These are phyloP conservation scores for Pterocarpus santalinus DNA, from an alignment of 306 rosid genomes.

Conservation along the genomic window DNA sequence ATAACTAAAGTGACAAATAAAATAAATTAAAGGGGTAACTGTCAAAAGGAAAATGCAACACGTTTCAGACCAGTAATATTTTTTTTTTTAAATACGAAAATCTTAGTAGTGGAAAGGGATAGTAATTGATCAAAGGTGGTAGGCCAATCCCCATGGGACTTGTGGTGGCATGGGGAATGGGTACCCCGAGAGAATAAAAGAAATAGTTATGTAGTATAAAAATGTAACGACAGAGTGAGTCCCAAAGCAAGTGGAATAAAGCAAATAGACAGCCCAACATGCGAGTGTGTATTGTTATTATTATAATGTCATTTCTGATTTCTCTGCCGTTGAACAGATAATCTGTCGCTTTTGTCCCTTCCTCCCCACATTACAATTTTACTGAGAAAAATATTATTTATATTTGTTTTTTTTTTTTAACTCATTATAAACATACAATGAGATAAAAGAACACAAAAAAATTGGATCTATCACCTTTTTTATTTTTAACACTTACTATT, in stretches of 20 bases:
- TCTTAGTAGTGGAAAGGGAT: conserved; percentile 1
- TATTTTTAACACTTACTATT: no score
- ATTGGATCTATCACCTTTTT: no score
- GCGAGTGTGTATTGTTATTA: conserved; percentile 61
- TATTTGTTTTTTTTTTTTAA: no score
- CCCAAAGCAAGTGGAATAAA: conserved; percentile 69
- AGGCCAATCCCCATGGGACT: conserved; percentile 34
- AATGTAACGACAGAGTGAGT: conserved; percentile 60
- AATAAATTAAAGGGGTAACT: no score
- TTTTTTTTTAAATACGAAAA: not conserved
- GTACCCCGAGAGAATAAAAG: conserved; percentile 36
- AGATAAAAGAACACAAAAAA: no score
- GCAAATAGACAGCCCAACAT: conserved; percentile 89
- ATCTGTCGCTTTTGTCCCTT: conserved; percentile 78
- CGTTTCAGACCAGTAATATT: no score
- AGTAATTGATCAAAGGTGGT: conserved; percentile 2
- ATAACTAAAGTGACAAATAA: no score
- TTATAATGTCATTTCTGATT: conserved; percentile 57
- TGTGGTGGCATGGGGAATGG: conserved; percentile 26
- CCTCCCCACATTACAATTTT: not conserved
- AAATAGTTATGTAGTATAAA: not conserved
- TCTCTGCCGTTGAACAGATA: conserved; percentile 70
- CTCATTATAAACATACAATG: no score
- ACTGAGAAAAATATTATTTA: no score
- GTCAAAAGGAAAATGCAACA: no score